phyloP scores from a whole-genome alignment of 306 rosid genomes.

The Sechiopsis laciniata region DNA sequence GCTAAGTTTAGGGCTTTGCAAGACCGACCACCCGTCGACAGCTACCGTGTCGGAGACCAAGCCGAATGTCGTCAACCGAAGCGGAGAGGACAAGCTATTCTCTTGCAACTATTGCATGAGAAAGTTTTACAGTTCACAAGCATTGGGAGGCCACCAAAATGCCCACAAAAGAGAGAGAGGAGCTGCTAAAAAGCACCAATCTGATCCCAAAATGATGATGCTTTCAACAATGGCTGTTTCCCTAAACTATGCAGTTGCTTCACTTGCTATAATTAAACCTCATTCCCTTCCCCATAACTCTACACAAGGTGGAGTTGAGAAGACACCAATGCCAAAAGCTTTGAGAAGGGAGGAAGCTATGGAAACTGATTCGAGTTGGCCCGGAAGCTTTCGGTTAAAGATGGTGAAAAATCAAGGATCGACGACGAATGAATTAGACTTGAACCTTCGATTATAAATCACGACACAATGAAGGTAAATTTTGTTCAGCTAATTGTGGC shows the following conservation, averaged over 20 bases:
- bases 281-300: slow-evolving; percentile 57
- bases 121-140: slow-evolving; percentile 16
- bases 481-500: not conserved
- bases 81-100: not conserved
- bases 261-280: slow-evolving; percentile 45
- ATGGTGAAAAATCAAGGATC: not conserved
- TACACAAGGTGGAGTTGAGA: slow-evolving; percentile 31
- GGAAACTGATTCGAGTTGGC: not conserved
- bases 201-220: slow-evolving; percentile 42
- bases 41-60: not conserved
- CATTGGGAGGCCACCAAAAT: slow-evolving; percentile 15
- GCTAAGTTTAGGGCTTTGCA: slow-evolving; percentile 54
- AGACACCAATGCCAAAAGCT: slow-evolving; percentile 34
- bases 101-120: slow-evolving; percentile 12
- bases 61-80: not conserved
- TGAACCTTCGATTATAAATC: not conserved
- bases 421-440: not conserved
- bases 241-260: slow-evolving; percentile 24
- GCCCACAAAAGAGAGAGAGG: slow-evolving; percentile 20
- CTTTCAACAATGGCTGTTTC: slow-evolving; percentile 34
- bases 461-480: not conserved
- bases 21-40: not conserved
- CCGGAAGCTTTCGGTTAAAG: slow-evolving; percentile 18
- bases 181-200: slow-evolving; percentile 6
- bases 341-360: slow-evolving; percentile 9